These are phyloP conservation scores for Exserohilum turcica DNA, from an alignment of 2,329 filamentous ascomycete species.

Conservation along the genomic window DNA sequence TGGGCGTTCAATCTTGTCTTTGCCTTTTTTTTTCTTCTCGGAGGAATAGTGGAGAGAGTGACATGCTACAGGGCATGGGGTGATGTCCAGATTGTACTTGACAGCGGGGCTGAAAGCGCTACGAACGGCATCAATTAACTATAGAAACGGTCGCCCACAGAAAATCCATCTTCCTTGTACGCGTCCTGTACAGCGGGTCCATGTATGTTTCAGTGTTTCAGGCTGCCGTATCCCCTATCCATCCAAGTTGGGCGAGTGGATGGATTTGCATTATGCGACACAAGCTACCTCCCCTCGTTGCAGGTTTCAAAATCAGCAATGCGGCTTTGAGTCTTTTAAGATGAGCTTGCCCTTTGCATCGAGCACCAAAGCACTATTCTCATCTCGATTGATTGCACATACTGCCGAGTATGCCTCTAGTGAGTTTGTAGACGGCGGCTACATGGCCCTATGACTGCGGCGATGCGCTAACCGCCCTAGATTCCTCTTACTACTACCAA, in stretches of 20 bases:
- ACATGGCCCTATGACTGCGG: conserved; percentile 21
- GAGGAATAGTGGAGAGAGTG: conserved; percentile 23
- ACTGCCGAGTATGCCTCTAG: conserved; percentile 30
- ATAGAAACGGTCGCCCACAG: conserved; percentile 39
- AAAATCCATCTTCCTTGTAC: conserved; percentile 29
- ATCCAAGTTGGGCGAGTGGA: conserved; percentile 27
- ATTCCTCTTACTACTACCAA: conserved; percentile 20
- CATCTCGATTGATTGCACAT: conserved; percentile 2
- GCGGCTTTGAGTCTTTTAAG: conserved; percentile 22
- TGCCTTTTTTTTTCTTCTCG: conserved; percentile 27
- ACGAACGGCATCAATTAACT: conserved; percentile 45
- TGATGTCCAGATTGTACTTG: conserved; percentile 31
- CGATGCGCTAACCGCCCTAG: conserved; percentile 28
- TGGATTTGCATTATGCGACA: conserved; percentile 27
- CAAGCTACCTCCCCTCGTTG: conserved; percentile 22
- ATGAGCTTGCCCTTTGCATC: conserved; percentile 16
- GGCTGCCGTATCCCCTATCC: conserved; percentile 16
- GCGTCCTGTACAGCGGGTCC: conserved; percentile 10
- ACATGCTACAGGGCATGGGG: conserved; percentile 22
- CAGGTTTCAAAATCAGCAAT: conserved; percentile 35
- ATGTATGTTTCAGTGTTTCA: conserved; percentile 35
- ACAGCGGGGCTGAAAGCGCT: conserved; percentile 41
- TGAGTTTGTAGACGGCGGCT: conserved; percentile 30
- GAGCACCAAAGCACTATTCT: conserved; percentile 1
- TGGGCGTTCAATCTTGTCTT: conserved; percentile 8